phyloP scores from a whole-genome alignment of 1,284 basidiomycete species.

The Ganoderma resinaceum region DNA sequence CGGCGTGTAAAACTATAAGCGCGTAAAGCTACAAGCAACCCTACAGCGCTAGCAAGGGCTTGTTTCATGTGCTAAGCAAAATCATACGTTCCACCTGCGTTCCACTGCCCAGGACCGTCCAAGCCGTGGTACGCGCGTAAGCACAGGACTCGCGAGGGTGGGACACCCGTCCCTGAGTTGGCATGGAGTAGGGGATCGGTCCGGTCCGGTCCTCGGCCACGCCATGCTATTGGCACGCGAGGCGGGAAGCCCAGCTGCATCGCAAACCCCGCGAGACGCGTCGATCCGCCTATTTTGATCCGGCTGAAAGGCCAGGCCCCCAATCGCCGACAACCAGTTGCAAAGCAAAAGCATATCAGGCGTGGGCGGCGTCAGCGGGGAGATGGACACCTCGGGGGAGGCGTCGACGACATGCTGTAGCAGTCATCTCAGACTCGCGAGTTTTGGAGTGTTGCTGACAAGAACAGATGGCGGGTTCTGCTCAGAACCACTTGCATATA shows the following conservation, averaged over 20 bases:
- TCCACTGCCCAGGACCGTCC: neutral
- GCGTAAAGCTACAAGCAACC: neutral
- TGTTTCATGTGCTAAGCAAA: no score
- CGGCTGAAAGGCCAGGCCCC: neutral
- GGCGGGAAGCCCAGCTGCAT: neutral
- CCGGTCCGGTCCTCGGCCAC: neutral
- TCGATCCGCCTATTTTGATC: constrained; percentile 4
- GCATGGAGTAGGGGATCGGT: neutral
- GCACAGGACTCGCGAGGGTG: no score
- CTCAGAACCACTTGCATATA: neutral
- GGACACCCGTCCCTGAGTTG: constrained; percentile 4
- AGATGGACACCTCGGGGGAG: neutral
- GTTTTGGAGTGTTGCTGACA: neutral
- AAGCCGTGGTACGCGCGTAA: neutral
- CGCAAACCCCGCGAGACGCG: constrained; percentile 1
- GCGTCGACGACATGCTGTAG: neutral
- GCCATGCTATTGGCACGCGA: constrained; percentile 2
- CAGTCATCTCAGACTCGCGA: neutral
- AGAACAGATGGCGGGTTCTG: neutral
- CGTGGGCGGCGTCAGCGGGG: neutral
- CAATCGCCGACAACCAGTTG: neutral
- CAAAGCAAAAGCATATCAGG: neutral
- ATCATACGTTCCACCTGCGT: neutral
- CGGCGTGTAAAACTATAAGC: neutral
- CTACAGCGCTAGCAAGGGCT: neutral